Conservation (phyloP, 352 stramenopile species). For the Hyaloperonospora brassicae region DNA sequence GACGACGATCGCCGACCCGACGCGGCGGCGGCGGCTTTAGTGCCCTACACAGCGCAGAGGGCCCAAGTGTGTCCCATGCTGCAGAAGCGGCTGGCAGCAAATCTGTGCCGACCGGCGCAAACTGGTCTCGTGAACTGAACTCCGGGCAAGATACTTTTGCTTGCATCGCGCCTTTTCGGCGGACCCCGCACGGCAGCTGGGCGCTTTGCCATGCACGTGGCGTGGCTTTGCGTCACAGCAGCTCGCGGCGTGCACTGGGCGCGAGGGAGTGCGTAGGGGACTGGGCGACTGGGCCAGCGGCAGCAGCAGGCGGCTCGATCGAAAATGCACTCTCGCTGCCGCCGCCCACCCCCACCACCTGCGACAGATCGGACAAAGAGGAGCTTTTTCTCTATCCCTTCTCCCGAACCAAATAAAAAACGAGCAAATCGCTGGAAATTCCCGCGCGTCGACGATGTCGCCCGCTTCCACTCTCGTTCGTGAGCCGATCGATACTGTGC, state of each 20-base stretch:
- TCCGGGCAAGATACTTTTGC: constrained; percentile 27
- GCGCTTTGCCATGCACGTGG: constrained; percentile 5
- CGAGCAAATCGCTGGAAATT: not conserved
- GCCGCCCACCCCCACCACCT: too few species aligned
- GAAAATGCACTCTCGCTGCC: too few species aligned
- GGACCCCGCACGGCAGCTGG: constrained; percentile 15
- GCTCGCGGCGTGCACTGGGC: too few species aligned
- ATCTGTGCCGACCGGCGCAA: constrained; percentile 2
- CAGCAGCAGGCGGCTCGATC: too few species aligned
- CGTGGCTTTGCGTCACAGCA: constrained; percentile 11
- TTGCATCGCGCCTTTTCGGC: constrained; percentile 18
- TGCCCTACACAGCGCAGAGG: not conserved
- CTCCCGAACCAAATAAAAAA: constrained; percentile 2
- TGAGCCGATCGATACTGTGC: not conserved
- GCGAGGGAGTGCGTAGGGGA: too few species aligned
- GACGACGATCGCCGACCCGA: not conserved
- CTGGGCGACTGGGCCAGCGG: too few species aligned
- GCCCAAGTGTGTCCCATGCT: not conserved
- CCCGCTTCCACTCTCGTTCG: too few species aligned
- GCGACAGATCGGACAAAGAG: constrained; percentile 9
- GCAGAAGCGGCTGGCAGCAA: constrained; percentile 9
- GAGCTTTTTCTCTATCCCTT: too few species aligned
- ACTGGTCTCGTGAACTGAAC: constrained; percentile 17
- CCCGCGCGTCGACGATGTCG: not conserved
- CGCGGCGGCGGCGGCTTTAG: not conserved